Evolutionary conservation across 768 basidiomycete species (phyloP).

Genomic region (Pholiota microspora): DNA sequence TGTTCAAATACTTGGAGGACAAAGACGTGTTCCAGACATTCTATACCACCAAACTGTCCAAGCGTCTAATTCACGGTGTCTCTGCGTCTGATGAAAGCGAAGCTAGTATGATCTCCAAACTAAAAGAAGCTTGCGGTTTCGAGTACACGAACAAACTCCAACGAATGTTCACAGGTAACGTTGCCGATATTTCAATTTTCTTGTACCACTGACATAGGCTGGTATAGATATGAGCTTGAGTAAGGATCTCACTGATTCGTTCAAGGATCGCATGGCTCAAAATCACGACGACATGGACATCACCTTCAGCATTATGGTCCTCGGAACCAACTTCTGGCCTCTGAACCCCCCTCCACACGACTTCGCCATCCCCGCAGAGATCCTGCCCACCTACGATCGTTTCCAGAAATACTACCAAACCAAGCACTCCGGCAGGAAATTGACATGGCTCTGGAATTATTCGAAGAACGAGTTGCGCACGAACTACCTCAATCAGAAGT

Average conservation of each 20-base stretch:
- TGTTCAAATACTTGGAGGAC: slow-evolving; percentile 99
- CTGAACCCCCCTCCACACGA: slow-evolving; percentile 82
- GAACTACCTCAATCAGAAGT: slow-evolving; percentile 92
- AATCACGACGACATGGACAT: slow-evolving; percentile 89
- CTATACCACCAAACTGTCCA: slow-evolving; percentile 95
- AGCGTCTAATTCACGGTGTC: slow-evolving; percentile 88
- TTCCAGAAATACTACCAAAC: slow-evolving; percentile 95
- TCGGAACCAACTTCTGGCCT: slow-evolving; percentile 98
- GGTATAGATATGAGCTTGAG: slow-evolving; percentile 89
- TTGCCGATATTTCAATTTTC: neutral
- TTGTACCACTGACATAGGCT: neutral
- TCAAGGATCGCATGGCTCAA: slow-evolving; percentile 93
- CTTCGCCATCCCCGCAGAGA: slow-evolving; percentile 87
- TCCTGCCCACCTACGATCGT: slow-evolving; percentile 84
- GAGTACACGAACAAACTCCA: slow-evolving; percentile 98
- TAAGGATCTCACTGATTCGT: slow-evolving; percentile 94
- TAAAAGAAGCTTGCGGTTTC: slow-evolving; percentile 98
- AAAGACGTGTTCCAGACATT: slow-evolving; percentile 99
- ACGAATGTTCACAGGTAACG: slow-evolving; percentile 96
- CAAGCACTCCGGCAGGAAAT: slow-evolving; percentile 92
- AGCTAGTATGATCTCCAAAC: slow-evolving; percentile 97
- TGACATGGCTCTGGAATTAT: slow-evolving; percentile 99
- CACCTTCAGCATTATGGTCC: slow-evolving; percentile 91
- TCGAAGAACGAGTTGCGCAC: slow-evolving; percentile 97
- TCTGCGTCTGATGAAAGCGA: slow-evolving; percentile 98